Base-by-base conservation (phyloP, 2,329 filamentous ascomycete genomes). In the Ophiostoma montium region DNA sequence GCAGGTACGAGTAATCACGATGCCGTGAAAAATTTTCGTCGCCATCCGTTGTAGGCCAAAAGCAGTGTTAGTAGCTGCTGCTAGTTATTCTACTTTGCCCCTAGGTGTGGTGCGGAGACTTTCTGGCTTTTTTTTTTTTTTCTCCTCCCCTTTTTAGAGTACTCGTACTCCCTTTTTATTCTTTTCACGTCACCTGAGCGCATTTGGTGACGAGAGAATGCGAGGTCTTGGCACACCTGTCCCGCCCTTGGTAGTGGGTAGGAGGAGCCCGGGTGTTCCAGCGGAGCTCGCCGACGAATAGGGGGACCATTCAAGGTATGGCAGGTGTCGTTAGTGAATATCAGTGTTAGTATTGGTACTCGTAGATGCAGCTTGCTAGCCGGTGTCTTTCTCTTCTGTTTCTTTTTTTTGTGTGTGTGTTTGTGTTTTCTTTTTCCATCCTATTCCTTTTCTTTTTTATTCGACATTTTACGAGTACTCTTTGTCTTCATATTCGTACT, bases 181-280 rank as follows among this genome's bases (percentile, higher is more conserved):
- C 46, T 41, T 31, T 43, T 43, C 41, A 35, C 50, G 48, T 61
- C 59, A 61, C 57, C 57, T 60, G 59, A 59, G 54, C 55, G 12
- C 41, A 54, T 56, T 54, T 56, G 53, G 52, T 56, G 56, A 57
- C 50, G 48, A 45, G 42, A 35, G 19, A 36, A 49, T 27, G 15
- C n/a, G 15, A 35, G 36, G 49, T 39, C 49, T 51, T 48, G 49
- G 49, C 49, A 30, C 30, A 23, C 15, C 36, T 30, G 35, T 16
- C 35, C 12, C 23, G 23, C 23, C 23, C 5, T n/a, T 39, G n/a
- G n/a, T n/a, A n/a, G n/a, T n/a, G n/a, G n/a, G n/a, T 35, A 10
- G 15, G 15, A n/a, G 13, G 5, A n/a, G 13, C 9, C 35, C 7
- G 16, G 15, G 7, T 36, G 6, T 36, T 36, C 35, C 13, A 36